Evolutionary conservation across 2,329 filamentous ascomycete species (phyloP), one percentile per base, ranked within the genome.

Genomic region (Zalaria obscura): DNA sequence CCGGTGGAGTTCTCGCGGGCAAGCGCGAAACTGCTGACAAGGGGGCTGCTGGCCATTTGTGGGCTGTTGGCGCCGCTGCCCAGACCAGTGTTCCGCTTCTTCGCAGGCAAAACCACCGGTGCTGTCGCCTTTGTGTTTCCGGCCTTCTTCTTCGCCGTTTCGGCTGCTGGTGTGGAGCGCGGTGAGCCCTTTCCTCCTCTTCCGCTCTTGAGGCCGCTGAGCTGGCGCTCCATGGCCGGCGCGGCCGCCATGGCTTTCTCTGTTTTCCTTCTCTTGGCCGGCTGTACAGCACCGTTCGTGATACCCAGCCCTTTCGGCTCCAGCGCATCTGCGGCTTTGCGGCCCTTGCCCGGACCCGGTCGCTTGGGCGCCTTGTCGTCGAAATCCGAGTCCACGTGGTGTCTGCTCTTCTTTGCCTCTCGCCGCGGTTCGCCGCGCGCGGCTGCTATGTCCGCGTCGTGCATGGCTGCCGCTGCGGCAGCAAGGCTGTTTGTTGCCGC

Each of bases 361-460:
- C 83, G 85, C 66, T 86, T 91, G 38, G 61, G 55, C 0, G 53
- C 59, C 42, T 64, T 65, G 39, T 93, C 86, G 49, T 93, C 86
- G 48, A 80, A 78, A 52, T 94, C 86, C 0, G 82, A 84, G 47
- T 93, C 86, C 29, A 74, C 70, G 45, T 82, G 77, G 36, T 81
- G 76, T 35, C 59, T 52, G 47, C 78, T 82, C 25, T 54, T 57
- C 57, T 83, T 85, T 55, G 52, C 44, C 60, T 93, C 86, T 55
- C 89, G 86, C 48, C 85, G 74, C 29, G 81, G 80, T 55, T 93
- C 87, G 58, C 85, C 91, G 51, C 88, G 77, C n/a, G 64, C 61
- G 43, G 83, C 80, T 8, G 85, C 83, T 18, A 83, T 83, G 58
- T 94, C 88, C 31, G 82, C 83, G 40, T 88, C 87, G 41, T 91